Base-by-base conservation (phyloP, 345 rosid species). In the Moringa oleifera region DNA sequence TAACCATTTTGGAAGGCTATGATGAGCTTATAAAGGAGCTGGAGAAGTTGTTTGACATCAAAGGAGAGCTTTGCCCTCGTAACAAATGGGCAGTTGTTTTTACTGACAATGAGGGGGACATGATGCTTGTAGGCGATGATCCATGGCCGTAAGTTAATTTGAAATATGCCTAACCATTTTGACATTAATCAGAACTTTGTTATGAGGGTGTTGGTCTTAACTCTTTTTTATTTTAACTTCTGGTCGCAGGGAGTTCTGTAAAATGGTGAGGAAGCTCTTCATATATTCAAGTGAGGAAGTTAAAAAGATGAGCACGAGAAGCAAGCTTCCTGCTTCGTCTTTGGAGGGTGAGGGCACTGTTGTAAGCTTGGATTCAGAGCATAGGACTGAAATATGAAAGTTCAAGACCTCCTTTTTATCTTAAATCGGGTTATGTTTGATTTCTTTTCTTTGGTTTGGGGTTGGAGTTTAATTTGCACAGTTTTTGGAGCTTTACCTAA, bases 61-160 rank as follows among this genome's bases (percentile, higher is more conserved):
- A 58, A 63, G 91, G 90, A 65, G 77, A 85, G 67, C 83, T 88
- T 56, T 54, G 59, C 19, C 20, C 70, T 10, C 66, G 58, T 51
- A 80, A 75, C 50, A 83, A 77, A 77, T 88, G 91, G 95, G 71
- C 77, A 20, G 71, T 88, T 61, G 82, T 83, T 63, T 88, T 80
- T 65, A 85, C 81, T 0, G 95, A 88, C 23, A 80, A 88, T n/a
- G 89, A 88, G 70, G 95, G 85, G 0, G 95, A 85, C 59, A 80
- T 73, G 84, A 88, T 85, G 95, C 89, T 88, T 20, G 78, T 77
- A 51, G 91, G 91, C 4, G 91, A 85, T 31, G 84, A 88, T 75
- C 95, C 87, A 11, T 88, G 95, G 95, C 54, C 23, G 95, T 88
- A 77, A 81, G 89, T 77, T 23, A 62, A 60, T 36, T 21, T 19